These are phyloP conservation scores for Thermoascus crustaceus DNA, from an alignment of 2,329 filamentous ascomycete genomes.

Conservation along the genomic window DNA sequence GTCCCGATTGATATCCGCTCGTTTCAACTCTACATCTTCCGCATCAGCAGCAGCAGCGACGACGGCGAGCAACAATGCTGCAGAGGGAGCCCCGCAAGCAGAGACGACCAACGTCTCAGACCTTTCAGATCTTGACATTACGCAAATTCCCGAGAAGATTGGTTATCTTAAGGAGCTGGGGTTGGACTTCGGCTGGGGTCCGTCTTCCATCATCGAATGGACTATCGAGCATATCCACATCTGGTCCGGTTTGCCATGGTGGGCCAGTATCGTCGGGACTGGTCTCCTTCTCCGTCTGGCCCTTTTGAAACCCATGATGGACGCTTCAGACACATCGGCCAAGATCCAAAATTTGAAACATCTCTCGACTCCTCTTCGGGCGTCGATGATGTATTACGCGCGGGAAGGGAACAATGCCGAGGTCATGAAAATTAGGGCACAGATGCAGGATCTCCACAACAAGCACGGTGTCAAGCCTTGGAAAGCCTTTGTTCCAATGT, in stretches of 20 bases:
- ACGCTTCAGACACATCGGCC: slow-evolving; percentile 54
- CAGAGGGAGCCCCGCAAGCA: slow-evolving; percentile 3
- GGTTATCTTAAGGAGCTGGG: slow-evolving; percentile 79
- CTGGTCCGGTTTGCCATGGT: slow-evolving; percentile 70
- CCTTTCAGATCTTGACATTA: slow-evolving; percentile 26
- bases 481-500: slow-evolving; percentile 48
- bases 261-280: slow-evolving; percentile 60
- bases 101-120: slow-evolving; percentile 15
- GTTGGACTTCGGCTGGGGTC: slow-evolving; percentile 78
- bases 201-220: slow-evolving; percentile 66
- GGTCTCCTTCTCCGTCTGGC: slow-evolving; percentile 56
- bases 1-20: slow-evolving; percentile 19
- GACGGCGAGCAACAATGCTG: slow-evolving; percentile 5
- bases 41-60: slow-evolving; percentile 10
- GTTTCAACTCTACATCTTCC: slow-evolving; percentile 33
- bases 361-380: slow-evolving; percentile 47
- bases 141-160: slow-evolving; percentile 62
- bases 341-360: slow-evolving; percentile 55
- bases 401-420: slow-evolving; percentile 39
- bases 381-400: slow-evolving; percentile 43
- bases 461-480: slow-evolving; percentile 47
- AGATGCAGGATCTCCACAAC: slow-evolving; percentile 46
- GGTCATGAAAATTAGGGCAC: slow-evolving; percentile 39
- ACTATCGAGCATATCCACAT: slow-evolving; percentile 76
- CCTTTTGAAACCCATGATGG: slow-evolving; percentile 59